Conservation (phyloP, 108 stramenopile species). For the Cyclotella choctawhatcheeana region DNA sequence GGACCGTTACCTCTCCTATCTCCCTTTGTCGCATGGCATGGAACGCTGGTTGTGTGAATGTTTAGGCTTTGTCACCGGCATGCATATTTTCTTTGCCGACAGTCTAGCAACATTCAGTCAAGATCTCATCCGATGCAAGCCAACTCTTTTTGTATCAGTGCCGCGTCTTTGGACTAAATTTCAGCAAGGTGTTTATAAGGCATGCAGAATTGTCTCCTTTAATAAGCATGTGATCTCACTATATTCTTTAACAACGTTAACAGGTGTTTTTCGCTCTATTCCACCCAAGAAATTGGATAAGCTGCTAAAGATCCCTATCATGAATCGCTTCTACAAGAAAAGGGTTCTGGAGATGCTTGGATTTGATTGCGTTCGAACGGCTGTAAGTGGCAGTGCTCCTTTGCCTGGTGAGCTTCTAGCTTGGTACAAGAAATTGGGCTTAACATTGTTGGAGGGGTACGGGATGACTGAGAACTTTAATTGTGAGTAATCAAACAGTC, state of each 20-base stretch:
- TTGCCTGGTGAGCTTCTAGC: constrained; percentile 61
- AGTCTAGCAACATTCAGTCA: constrained; percentile 63
- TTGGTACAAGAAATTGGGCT: constrained; percentile 71
- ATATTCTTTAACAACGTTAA: too few species aligned
- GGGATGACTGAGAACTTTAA: constrained; percentile 90
- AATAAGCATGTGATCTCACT: too few species aligned
- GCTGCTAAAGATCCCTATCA: constrained; percentile 65
- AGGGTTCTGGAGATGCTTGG: constrained; percentile 74
- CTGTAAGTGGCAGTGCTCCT: constrained; percentile 76
- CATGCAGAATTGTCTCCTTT: too few species aligned
- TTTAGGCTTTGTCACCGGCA: constrained; percentile 57
- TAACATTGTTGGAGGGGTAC: constrained; percentile 77
- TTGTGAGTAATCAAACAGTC: constrained; percentile 53
- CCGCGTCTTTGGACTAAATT: constrained; percentile 87
- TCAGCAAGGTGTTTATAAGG: constrained; percentile 73
- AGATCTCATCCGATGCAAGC: constrained; percentile 69
- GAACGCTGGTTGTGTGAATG: constrained; percentile 82
- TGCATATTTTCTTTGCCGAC: constrained; percentile 66
- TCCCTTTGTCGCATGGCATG: constrained; percentile 79
- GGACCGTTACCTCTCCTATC: constrained; percentile 79
- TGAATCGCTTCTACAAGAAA: constrained; percentile 61
- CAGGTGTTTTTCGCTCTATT: constrained; percentile 70
- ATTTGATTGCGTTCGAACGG: constrained; percentile 62
- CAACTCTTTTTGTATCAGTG: constrained; percentile 75
- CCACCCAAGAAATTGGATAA: constrained; percentile 62